Conservation (phyloP, 495 filamentous ascomycete genomes). For the Penicillium cataractarum region DNA sequence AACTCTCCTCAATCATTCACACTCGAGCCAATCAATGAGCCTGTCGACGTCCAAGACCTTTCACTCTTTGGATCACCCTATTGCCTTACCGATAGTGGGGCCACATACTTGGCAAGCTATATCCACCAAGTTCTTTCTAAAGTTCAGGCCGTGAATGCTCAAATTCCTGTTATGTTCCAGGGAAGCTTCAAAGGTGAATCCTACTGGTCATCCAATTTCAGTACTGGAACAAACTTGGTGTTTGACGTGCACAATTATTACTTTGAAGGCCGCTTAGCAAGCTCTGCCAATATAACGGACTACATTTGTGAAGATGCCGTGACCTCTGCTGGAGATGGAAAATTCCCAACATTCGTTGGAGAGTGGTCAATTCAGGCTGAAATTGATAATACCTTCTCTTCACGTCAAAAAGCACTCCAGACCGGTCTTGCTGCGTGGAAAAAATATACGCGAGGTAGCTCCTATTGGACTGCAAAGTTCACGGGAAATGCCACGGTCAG, state of each 20-base stretch:
- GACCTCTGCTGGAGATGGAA: neutral
- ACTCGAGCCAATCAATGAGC: constrained; percentile 1
- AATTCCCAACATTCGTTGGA: constrained; percentile 1
- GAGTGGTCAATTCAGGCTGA: constrained; percentile 1
- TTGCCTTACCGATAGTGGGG: constrained; percentile 1
- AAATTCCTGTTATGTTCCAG: no score
- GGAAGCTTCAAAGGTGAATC: neutral
- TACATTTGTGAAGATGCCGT: neutral
- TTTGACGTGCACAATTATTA: constrained; percentile 2
- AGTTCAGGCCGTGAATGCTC: no score
- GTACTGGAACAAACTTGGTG: neutral
- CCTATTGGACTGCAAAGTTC: constrained; percentile 5
- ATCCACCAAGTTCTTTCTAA: no score
- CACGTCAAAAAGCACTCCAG: neutral
- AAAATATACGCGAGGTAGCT: neutral
- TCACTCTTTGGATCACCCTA: neutral
- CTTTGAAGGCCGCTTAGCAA: neutral
- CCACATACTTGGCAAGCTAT: neutral
- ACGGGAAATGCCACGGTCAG: neutral
- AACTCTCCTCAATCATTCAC: constrained; percentile 3
- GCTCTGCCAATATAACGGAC: neutral
- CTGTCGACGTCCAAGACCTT: constrained; percentile 1
- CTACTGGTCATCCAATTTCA: neutral
- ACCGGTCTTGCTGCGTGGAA: neutral
- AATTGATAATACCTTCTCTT: neutral